Percentiles rank a stretch among this genome's conserved stretches.
These are phyloP conservation scores for Tetrahymena borealis DNA, from an alignment of 73 alveolate genomes.

Conservation along the genomic window DNA sequence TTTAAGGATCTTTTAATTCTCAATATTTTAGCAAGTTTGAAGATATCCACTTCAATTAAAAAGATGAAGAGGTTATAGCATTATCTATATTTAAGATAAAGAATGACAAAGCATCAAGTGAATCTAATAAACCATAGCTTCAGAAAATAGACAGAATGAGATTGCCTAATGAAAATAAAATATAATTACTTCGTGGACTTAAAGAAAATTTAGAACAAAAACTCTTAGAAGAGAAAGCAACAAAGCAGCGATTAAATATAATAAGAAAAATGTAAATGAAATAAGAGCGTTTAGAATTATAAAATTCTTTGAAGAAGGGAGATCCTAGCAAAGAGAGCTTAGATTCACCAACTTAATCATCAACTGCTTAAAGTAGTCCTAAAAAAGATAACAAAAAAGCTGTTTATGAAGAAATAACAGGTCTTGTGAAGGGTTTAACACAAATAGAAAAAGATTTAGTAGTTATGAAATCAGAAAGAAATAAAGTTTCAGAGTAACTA, in stretches of 20 bases:
- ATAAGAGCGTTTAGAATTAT: neutral
- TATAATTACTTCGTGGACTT: neutral
- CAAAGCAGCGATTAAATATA: neutral
- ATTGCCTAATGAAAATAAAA: neutral
- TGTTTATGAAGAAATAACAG: neutral
- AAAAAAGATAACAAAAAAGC: neutral
- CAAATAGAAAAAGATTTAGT: neutral
- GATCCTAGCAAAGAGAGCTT: neutral
- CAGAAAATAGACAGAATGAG: neutral
- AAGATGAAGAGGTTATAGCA: neutral
- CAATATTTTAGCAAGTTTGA: neutral
- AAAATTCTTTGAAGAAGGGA: neutral
- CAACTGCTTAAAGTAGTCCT: neutral
- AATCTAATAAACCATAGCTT: neutral
- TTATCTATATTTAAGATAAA: neutral
- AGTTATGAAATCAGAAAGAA: neutral
- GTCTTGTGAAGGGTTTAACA: neutral
- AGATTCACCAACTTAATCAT: neutral
- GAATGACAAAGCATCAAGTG: neutral
- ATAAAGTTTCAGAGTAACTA: neutral
- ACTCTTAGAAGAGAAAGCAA: neutral
- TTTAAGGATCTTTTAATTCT: too few species aligned
- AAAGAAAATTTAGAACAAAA: neutral
- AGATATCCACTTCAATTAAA: neutral
- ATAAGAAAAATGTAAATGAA: neutral